Percentiles rank a stretch among this genome's conserved stretches.
Conservation (phyloP, 169 alveolate species). For the Plasmodium ovale region DNA sequence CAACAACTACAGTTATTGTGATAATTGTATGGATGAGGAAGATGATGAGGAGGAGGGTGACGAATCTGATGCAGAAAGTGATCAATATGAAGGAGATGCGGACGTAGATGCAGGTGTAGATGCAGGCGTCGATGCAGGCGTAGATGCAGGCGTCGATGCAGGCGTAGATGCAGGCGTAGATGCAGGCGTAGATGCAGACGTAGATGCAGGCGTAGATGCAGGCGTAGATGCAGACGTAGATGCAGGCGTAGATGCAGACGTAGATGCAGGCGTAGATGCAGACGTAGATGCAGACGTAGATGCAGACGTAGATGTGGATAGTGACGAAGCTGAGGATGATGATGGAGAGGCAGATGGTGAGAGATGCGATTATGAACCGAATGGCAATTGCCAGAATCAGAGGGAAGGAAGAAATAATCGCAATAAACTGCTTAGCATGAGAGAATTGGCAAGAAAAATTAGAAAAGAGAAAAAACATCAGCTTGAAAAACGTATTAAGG, state of each 20-base stretch:
- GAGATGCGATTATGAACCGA: neutral
- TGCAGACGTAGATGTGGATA: neutral
- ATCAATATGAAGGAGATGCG: neutral
- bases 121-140: neutral
- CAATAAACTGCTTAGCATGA: conserved; percentile 24
- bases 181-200: neutral
- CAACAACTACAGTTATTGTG: conserved; percentile 6
- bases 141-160: neutral
- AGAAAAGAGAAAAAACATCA: conserved; percentile 51
- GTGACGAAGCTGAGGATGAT: neutral
- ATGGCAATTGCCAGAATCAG: conserved; percentile 30
- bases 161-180: neutral
- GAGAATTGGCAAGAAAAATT: conserved; percentile 41
- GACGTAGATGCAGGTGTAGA: neutral
- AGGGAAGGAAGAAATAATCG: neutral
- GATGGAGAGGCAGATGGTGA: neutral
- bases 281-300: conserved; percentile 1
- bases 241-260: neutral
- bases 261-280: neutral
- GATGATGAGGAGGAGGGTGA: conserved; percentile 9
- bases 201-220: neutral
- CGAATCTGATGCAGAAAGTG: neutral
- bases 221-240: neutral
- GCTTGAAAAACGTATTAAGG: conserved; percentile 26
- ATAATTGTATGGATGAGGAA: conserved; percentile 7